These are phyloP conservation scores for Heterobasidion occidentale DNA, from an alignment of 1,284 basidiomycete genomes.

Conservation along the genomic window DNA sequence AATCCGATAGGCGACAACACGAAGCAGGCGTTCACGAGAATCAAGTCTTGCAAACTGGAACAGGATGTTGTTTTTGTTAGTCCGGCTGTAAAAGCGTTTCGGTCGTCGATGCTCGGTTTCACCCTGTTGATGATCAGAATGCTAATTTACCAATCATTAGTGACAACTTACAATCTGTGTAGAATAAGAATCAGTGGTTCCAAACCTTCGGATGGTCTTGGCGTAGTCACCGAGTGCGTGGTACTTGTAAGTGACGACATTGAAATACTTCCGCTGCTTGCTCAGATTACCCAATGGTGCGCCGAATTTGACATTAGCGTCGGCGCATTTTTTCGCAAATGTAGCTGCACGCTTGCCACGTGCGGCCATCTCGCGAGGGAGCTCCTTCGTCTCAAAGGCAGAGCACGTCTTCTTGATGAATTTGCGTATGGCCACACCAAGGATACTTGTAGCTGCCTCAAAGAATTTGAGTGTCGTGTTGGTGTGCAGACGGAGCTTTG, in stretches of 20 bases:
- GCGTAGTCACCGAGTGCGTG: conserved; percentile 16
- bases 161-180: conserved; percentile 16
- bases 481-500: conserved; percentile 24
- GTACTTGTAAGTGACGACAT: conserved; percentile 14
- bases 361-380: neutral
- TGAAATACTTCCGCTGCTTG: conserved; percentile 5
- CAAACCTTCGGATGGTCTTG: conserved; percentile 10
- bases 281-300: no score
- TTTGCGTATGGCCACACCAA: conserved; percentile 12
- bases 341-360: neutral
- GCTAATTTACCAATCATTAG: neutral
- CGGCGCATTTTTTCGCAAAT: neutral
- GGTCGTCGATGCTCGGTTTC: neutral
- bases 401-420: conserved; percentile 9
- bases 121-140: neutral
- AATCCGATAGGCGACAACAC: neutral
- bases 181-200: conserved; percentile 17
- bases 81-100: neutral
- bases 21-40: conserved; percentile 3
- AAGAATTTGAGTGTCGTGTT: conserved; percentile 15
- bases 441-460: conserved; percentile 6
- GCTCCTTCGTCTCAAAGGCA: neutral
- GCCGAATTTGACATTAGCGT: no score
- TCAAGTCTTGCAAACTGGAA: conserved; percentile 1
- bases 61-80: neutral